phyloP scores from a whole-genome alignment of 352 stramenopile genomes.

The Achlya hypogyna region DNA sequence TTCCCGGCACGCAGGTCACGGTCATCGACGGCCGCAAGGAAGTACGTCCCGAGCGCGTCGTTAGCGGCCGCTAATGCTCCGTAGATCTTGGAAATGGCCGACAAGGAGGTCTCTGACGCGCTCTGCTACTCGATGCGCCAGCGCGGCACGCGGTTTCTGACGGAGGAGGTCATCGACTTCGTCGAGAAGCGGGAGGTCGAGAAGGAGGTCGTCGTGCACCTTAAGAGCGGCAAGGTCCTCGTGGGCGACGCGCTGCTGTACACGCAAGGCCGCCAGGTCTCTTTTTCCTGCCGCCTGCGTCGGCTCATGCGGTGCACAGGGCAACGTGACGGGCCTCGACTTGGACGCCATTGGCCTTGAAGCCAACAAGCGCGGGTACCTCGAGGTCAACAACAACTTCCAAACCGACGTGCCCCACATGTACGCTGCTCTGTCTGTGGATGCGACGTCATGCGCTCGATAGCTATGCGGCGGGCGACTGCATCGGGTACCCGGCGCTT shows the following conservation, averaged over 20 bases:
- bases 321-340: slow-evolving; percentile 79
- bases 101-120: slow-evolving; percentile 79
- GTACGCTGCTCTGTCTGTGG: slow-evolving; percentile 30
- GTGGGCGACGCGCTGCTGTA: slow-evolving; percentile 78
- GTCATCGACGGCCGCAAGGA: slow-evolving; percentile 74
- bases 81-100: slow-evolving; percentile 81
- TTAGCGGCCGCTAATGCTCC: slow-evolving; percentile 1
- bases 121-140: slow-evolving; percentile 85
- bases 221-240: slow-evolving; percentile 82
- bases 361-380: slow-evolving; percentile 70
- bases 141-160: slow-evolving; percentile 77
- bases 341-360: slow-evolving; percentile 66
- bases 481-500: slow-evolving; percentile 83
- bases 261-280: slow-evolving; percentile 68
- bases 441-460: background rate
- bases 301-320: slow-evolving; percentile 19
- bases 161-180: slow-evolving; percentile 67
- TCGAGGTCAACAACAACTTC: slow-evolving; percentile 85
- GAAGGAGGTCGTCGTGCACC: slow-evolving; percentile 61
- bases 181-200: slow-evolving; percentile 48
- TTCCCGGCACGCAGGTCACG: slow-evolving; percentile 78
- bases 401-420: slow-evolving; percentile 80
- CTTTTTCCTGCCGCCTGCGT: background rate
- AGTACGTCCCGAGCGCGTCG: slow-evolving; percentile 24
- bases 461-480: slow-evolving; percentile 84